Evolutionary conservation across 805 yeast species (phyloP).

Genomic region (Yamadazyma kitorensis): DNA sequence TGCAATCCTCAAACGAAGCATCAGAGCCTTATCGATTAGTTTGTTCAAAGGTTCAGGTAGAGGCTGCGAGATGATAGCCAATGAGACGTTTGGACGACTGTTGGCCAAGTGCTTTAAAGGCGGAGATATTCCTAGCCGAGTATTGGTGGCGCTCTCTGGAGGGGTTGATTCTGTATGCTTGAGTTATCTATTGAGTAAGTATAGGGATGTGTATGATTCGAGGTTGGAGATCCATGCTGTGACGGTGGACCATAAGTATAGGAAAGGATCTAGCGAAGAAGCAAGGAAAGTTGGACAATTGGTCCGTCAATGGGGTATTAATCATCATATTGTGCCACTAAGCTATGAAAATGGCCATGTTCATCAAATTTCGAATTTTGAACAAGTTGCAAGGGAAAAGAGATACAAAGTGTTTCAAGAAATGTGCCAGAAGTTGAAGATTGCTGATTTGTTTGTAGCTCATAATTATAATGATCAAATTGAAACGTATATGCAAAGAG

Average conservation of each 20-base stretch:
- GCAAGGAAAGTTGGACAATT: constrained; percentile 40
- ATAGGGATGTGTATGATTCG: constrained; percentile 24
- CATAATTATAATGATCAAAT: constrained; percentile 72
- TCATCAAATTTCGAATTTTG: constrained; percentile 41
- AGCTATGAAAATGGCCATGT: constrained; percentile 24
- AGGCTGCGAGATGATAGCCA: constrained; percentile 16
- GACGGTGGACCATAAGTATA: constrained; percentile 62
- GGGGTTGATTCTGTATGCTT: constrained; percentile 82
- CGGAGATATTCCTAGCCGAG: constrained; percentile 23
- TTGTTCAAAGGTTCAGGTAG: no score
- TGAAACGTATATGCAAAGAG: constrained; percentile 63
- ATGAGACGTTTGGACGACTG: constrained; percentile 14
- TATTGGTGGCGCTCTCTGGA: constrained; percentile 68
- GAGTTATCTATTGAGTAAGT: constrained; percentile 46
- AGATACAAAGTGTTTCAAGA: constrained; percentile 46
- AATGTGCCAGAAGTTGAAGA: constrained; percentile 34
- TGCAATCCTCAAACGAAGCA: no score
- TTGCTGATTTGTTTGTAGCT: constrained; percentile 50
- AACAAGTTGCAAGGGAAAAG: constrained; percentile 55
- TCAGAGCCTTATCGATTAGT: no score
- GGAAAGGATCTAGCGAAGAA: constrained; percentile 49
- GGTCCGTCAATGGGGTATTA: constrained; percentile 32
- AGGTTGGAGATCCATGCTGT: constrained; percentile 46
- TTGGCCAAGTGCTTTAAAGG: constrained; percentile 1
- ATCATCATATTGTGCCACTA: constrained; percentile 28